Evolutionary conservation across 352 stramenopile species (phyloP).

Genomic region (Phytophthora sp.): DNA sequence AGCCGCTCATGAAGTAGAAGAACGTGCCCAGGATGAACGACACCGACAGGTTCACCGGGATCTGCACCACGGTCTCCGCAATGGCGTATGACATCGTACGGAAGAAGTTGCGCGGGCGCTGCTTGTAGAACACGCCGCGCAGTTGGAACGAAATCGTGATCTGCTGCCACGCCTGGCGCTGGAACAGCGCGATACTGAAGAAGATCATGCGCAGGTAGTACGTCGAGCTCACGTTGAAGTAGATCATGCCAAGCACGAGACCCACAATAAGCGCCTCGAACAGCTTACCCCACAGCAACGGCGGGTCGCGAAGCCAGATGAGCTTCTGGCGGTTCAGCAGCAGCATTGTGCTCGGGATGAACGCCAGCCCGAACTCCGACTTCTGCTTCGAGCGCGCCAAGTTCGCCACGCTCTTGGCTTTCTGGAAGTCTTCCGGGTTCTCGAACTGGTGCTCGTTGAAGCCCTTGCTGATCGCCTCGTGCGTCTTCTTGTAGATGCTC

Average conservation of each 20-base stretch:
- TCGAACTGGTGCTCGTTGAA: conserved; percentile 70
- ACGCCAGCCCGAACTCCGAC: conserved; percentile 57
- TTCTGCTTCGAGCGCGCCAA: conserved; percentile 52
- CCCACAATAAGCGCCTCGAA: conserved; percentile 74
- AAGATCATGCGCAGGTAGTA: conserved; percentile 83
- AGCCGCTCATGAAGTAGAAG: conserved; percentile 91
- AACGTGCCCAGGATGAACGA: conserved; percentile 67
- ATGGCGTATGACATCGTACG: conserved; percentile 83
- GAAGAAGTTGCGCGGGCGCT: conserved; percentile 90
- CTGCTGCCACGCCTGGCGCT: conserved; percentile 74
- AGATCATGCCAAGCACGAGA: conserved; percentile 77
- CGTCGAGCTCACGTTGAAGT: conserved; percentile 58
- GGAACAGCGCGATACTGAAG: conserved; percentile 72
- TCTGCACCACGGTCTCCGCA: conserved; percentile 58
- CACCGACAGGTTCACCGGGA: conserved; percentile 71
- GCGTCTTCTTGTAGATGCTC: conserved; percentile 53
- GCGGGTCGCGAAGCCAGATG: conserved; percentile 64
- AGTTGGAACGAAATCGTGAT: conserved; percentile 75
- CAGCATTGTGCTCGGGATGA: conserved; percentile 52
- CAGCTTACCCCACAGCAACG: conserved; percentile 68
- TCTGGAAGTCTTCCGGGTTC: conserved; percentile 61
- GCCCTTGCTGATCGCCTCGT: conserved; percentile 51
- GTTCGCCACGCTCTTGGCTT: conserved; percentile 59
- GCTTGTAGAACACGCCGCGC: conserved; percentile 91
- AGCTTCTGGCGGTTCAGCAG: conserved; percentile 70